Conservation (phyloP, 495 filamentous ascomycete genomes). For the Cercophora sp. region DNA sequence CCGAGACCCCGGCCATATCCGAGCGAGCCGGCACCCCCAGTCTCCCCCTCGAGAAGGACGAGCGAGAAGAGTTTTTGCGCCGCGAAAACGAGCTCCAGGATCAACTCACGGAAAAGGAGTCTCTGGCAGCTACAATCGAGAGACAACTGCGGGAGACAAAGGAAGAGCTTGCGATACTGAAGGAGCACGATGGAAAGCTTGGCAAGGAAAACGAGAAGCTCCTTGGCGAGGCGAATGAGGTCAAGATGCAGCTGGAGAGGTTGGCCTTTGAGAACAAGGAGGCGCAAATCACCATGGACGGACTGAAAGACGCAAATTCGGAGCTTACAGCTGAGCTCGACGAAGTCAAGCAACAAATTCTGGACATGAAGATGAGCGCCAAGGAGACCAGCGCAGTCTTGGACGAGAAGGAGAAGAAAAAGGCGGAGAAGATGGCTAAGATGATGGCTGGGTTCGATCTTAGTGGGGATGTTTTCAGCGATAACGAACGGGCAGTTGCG, state of each 20-base stretch:
- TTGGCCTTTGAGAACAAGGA: slow-evolving; percentile 95
- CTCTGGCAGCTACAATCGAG: slow-evolving; percentile 71
- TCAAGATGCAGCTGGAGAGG: slow-evolving; percentile 93
- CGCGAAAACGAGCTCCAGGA: slow-evolving; percentile 97
- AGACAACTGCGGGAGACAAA: slow-evolving; percentile 71
- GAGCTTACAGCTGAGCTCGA: slow-evolving; percentile 90
- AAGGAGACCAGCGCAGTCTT: slow-evolving; percentile 83
- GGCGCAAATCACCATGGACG: slow-evolving; percentile 94
- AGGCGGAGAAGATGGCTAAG: slow-evolving; percentile 97
- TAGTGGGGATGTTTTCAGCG: slow-evolving; percentile 81
- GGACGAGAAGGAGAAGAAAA: slow-evolving; percentile 97
- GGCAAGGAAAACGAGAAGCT: slow-evolving; percentile 85
- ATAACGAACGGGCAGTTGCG: slow-evolving; percentile 81
- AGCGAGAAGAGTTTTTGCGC: slow-evolving; percentile 91
- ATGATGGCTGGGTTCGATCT: slow-evolving; percentile 99
- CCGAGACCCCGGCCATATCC: slow-evolving; percentile 61
- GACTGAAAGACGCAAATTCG: slow-evolving; percentile 88
- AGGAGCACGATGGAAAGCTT: slow-evolving; percentile 74
- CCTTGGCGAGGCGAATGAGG: slow-evolving; percentile 77
- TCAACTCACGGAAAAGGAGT: slow-evolving; percentile 89
- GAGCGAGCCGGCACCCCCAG: slow-evolving; percentile 86
- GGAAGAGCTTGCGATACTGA: slow-evolving; percentile 75
- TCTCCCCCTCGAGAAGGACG: slow-evolving; percentile 87
- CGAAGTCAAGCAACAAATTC: slow-evolving; percentile 92
- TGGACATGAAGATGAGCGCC: slow-evolving; percentile 92